A percentile compares a stretch with the other conserved stretches of the same genome.
Evolutionary conservation across 306 rosid species (phyloP).

Genomic region (Vicia faba): DNA sequence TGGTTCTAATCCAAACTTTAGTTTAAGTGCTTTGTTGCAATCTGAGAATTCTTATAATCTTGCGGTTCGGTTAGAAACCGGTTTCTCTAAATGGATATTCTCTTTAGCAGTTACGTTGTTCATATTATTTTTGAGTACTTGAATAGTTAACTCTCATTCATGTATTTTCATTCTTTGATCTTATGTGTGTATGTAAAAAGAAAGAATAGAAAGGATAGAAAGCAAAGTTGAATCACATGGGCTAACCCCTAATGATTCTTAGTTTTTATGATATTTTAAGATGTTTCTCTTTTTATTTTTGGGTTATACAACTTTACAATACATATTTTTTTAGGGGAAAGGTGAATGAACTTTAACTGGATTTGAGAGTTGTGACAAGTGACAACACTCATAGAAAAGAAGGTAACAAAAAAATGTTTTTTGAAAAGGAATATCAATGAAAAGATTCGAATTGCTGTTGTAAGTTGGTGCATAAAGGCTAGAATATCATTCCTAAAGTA

Average conservation of each 20-base stretch:
- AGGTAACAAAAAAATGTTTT: neutral
- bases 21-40: slow-evolving; percentile 52
- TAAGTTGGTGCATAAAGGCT: slow-evolving; percentile 5
- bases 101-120: slow-evolving; percentile 36
- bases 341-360: slow-evolving; percentile 26
- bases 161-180: slow-evolving; percentile 37
- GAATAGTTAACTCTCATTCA: neutral
- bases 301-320: neutral
- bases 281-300: neutral
- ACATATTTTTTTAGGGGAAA: slow-evolving; percentile 24
- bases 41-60: slow-evolving; percentile 51
- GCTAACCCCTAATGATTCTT: slow-evolving; percentile 35
- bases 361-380: slow-evolving; percentile 19
- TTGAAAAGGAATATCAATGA: slow-evolving; percentile 16
- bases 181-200: slow-evolving; percentile 22
- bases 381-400: neutral
- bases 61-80: slow-evolving; percentile 36
- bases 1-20: slow-evolving; percentile 86
- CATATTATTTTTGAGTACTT: slow-evolving; percentile 29
- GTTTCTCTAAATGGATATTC: slow-evolving; percentile 37
- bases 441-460: slow-evolving; percentile 6
- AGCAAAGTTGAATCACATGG: slow-evolving; percentile 24
- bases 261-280: neutral
- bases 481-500: slow-evolving; percentile 29
- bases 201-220: slow-evolving; percentile 22